These are phyloP conservation scores for Paracoccidioides brasiliensis DNA, from an alignment of 2,329 filamentous ascomycete genomes.

Conservation along the genomic window DNA sequence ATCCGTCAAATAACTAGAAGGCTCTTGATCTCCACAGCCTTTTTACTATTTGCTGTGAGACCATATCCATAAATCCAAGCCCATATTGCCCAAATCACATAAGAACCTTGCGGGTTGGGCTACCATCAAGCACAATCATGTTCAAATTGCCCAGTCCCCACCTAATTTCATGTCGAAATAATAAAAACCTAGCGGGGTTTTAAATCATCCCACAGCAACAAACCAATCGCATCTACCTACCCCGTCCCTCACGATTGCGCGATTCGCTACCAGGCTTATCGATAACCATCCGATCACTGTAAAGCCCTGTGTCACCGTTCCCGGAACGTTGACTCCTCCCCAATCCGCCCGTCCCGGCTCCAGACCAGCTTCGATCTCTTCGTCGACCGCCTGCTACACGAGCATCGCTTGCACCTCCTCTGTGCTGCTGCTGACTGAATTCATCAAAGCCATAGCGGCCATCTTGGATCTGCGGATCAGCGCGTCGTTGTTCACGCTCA, in stretches of 20 bases:
- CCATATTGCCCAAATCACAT: too few relatives aligned
- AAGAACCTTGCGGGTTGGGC: too few relatives aligned
- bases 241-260: constrained; percentile 11
- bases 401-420: background rate
- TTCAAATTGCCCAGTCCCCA: too few relatives aligned
- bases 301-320: constrained; percentile 16
- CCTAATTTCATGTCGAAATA: background rate
- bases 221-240: background rate
- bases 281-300: constrained; percentile 31
- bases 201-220: background rate
- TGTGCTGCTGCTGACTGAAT: background rate
- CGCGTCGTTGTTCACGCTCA: constrained; percentile 19
- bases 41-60: too few relatives aligned
- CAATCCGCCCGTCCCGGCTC: constrained; percentile 4
- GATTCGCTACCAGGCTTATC: constrained; percentile 21
- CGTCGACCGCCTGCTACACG: constrained; percentile 8
- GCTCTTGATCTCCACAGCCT: too few relatives aligned
- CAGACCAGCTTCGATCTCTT: constrained; percentile 4
- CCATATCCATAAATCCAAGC: too few relatives aligned
- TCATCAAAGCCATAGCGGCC: constrained; percentile 28
- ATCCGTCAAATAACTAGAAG: background rate
- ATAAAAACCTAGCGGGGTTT: background rate
- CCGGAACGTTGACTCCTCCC: constrained; percentile 6
- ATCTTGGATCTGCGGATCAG: constrained; percentile 25
- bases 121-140: too few relatives aligned